Conservation (phyloP, 2,329 filamentous ascomycete species). For the Thielaviopsis cerberus region DNA sequence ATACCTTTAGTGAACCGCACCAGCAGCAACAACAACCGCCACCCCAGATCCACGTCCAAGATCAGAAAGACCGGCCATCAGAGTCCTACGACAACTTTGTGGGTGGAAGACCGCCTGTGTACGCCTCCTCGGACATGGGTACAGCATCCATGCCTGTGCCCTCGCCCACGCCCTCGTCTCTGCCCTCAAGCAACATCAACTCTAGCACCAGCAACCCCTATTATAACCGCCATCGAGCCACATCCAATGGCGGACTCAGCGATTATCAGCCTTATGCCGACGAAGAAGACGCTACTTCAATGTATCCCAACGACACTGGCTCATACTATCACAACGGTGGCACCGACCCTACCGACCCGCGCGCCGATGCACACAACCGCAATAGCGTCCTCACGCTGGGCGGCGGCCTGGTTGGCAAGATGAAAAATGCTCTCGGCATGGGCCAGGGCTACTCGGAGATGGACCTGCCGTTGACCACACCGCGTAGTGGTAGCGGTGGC, state of each 20-base stretch:
- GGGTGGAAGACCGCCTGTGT: constrained; percentile 40
- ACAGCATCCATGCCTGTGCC: constrained; percentile 1
- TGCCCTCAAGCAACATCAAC: constrained; percentile 2
- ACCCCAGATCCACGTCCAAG: constrained; percentile 14
- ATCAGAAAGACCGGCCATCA: constrained; percentile 44
- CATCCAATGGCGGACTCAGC: constrained; percentile 60
- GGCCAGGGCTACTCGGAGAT: constrained; percentile 84
- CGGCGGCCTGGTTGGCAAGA: constrained; percentile 67
- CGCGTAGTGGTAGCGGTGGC: constrained; percentile 22
- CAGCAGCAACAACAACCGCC: constrained; percentile 3
- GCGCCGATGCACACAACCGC: constrained; percentile 47
- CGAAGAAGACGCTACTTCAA: constrained; percentile 51
- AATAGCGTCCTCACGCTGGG: constrained; percentile 80
- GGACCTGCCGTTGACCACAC: constrained; percentile 84
- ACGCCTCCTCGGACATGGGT: constrained; percentile 19
- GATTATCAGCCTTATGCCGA: constrained; percentile 86
- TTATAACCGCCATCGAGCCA: constrained; percentile 33
- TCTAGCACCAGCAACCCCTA: constrained; percentile 23
- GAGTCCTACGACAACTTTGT: constrained; percentile 92
- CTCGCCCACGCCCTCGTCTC: no score
- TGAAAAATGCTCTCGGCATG: constrained; percentile 84
- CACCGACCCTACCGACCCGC: constrained; percentile 15
- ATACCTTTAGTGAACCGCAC: neutral
- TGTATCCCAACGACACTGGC: constrained; percentile 52
- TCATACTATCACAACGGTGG: constrained; percentile 68